Conservation (phyloP, 164 flowering plant genomes). For the Vitis vinifera region ASM3070453v1 NC_081808.1:15684501-15685000, state of each 20-base stretch:
- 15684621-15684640: too few species aligned
- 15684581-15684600: too few species aligned
- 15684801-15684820: conserved; percentile 92
- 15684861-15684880: conserved; percentile 90
- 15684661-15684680: conserved; percentile 70
- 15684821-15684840: conserved; percentile 99
- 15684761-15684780: conserved; percentile 85
- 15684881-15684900: conserved; percentile 77
- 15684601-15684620: too few species aligned
- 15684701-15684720: conserved; percentile 82
- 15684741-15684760: conserved; percentile 86
- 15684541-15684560: too few species aligned
- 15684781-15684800: conserved; percentile 98
- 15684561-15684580: too few species aligned
- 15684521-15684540: too few species aligned
- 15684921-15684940: conserved; percentile 74
- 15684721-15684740: conserved; percentile 91
- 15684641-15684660: conserved; percentile 81
- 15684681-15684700: conserved; percentile 91
- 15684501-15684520: too few species aligned
- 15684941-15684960: conserved; percentile 76
- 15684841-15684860: conserved; percentile 82
- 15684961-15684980: conserved; percentile 63
- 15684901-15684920: conserved; percentile 98
- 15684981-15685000: conserved; percentile 85